Evolutionary conservation across 2,329 filamentous ascomycete species (phyloP).

Genomic region (Claviceps sp.): DNA sequence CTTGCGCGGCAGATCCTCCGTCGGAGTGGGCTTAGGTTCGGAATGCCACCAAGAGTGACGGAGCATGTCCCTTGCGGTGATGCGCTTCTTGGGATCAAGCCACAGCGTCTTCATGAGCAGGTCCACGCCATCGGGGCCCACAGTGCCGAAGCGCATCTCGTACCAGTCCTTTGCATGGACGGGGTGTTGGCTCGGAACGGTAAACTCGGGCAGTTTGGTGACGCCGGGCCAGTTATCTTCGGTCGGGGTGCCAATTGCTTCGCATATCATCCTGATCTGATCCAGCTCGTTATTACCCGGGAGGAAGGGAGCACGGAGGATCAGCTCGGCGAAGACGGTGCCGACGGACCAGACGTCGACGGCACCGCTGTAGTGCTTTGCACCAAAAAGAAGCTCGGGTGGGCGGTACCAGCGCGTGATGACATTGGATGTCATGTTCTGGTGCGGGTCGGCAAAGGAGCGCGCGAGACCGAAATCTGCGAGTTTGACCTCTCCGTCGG

Average conservation of each 20-base stretch:
- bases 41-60: conserved; percentile 76
- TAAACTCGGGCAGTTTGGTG: conserved; percentile 63
- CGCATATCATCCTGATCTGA: conserved; percentile 73
- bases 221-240: conserved; percentile 96
- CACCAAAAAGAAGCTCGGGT: conserved; percentile 84
- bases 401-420: conserved; percentile 97
- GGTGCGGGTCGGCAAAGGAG: conserved; percentile 76
- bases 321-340: conserved; percentile 82
- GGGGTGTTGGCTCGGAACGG: conserved; percentile 51
- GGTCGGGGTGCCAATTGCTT: conserved; percentile 76
- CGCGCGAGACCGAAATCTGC: conserved; percentile 95
- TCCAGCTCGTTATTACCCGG: conserved; percentile 75
- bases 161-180: conserved; percentile 60
- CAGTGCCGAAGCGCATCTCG: conserved; percentile 61
- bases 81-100: conserved; percentile 75
- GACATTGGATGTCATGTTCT: conserved; percentile 82
- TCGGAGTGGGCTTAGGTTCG: conserved; percentile 70
- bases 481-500: conserved; percentile 85
- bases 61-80: conserved; percentile 64
- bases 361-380: conserved; percentile 74
- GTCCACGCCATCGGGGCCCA: conserved; percentile 74
- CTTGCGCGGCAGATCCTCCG: conserved; percentile 70
- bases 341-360: conserved; percentile 94
- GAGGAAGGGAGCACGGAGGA: conserved; percentile 71
- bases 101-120: conserved; percentile 73